These are phyloP conservation scores for Austroboletus novae-zelandiae DNA, from an alignment of 1,284 basidiomycete genomes.

Conservation along the genomic window DNA sequence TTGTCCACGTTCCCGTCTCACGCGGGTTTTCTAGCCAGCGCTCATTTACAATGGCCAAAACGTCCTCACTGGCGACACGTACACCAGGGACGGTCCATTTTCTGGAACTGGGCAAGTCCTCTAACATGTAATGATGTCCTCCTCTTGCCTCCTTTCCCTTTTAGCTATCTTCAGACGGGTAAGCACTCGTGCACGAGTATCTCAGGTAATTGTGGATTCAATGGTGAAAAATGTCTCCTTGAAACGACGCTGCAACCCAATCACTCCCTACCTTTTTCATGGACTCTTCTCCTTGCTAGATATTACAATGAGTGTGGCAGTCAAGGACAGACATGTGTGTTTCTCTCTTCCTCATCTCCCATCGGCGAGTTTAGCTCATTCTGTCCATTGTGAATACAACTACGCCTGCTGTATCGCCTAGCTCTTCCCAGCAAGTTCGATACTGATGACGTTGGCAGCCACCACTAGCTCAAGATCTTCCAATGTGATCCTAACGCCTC, in stretches of 20 bases:
- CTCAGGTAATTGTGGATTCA: slow-evolving; percentile 34
- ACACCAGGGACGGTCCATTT: slow-evolving; percentile 11
- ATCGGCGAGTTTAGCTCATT: no score
- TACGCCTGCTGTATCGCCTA: no score
- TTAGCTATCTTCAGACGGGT: slow-evolving; percentile 31
- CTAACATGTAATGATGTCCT: background rate
- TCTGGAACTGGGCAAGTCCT: slow-evolving; percentile 29
- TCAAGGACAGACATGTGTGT: slow-evolving; percentile 22
- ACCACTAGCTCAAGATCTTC: background rate
- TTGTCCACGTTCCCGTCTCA: background rate
- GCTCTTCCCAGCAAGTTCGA: no score
- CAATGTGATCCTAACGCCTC: no score
- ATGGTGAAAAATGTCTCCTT: slow-evolving; percentile 45
- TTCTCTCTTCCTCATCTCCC: background rate
- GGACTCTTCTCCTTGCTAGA: slow-evolving; percentile 13
- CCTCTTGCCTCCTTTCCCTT: background rate
- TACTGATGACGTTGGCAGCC: background rate
- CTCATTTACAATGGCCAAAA: slow-evolving; percentile 24
- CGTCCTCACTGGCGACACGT: slow-evolving; percentile 19
- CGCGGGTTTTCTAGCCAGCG: slow-evolving; percentile 13
- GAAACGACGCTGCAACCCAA: slow-evolving; percentile 39
- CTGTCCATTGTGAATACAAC: no score
- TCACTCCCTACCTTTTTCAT: background rate
- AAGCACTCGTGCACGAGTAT: slow-evolving; percentile 4
- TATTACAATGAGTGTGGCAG: slow-evolving; percentile 28